Percentiles rank a stretch among this genome's conserved stretches.
These are phyloP conservation scores for Cytospora mali DNA, from an alignment of 2,329 filamentous ascomycete genomes.

Conservation along the genomic window DNA sequence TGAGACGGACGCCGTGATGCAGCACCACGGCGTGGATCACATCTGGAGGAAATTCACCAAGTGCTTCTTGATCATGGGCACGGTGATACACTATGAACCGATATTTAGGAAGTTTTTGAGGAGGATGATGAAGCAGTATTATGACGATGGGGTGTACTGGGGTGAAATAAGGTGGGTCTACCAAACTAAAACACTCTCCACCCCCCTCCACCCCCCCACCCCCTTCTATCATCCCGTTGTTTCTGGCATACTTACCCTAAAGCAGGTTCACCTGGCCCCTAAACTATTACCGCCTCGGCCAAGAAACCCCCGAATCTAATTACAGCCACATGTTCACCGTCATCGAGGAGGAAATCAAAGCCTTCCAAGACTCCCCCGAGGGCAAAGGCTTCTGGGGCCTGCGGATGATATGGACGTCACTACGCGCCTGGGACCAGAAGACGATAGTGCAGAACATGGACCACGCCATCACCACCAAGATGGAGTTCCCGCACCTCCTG, in stretches of 20 bases:
- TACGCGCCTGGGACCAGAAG: conserved; percentile 66
- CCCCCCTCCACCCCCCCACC: neutral
- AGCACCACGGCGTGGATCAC: conserved; percentile 80
- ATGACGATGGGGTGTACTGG: conserved; percentile 83
- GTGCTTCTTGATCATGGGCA: conserved; percentile 73
- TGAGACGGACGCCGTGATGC: conserved; percentile 70
- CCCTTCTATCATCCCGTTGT: no score
- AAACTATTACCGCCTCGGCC: conserved; percentile 66
- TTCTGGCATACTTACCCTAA: neutral
- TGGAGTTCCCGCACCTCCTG: conserved; percentile 76
- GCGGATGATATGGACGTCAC: conserved; percentile 80
- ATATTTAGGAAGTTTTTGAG: conserved; percentile 79
- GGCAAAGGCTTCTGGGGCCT: conserved; percentile 82
- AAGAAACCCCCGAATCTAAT: conserved; percentile 67
- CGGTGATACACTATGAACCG: conserved; percentile 85
- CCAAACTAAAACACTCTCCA: no score
- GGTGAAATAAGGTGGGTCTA: conserved; percentile 67
- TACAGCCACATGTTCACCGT: conserved; percentile 71
- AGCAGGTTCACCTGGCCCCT: conserved; percentile 69
- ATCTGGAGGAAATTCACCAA: conserved; percentile 82
- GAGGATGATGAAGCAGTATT: conserved; percentile 69
- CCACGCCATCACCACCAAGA: conserved; percentile 80
- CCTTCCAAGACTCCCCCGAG: conserved; percentile 71
- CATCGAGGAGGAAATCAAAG: conserved; percentile 75
- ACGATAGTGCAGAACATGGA: conserved; percentile 81